phyloP scores from a whole-genome alignment of 1,139 yeast genomes.

The Candida freyschussii region DNA sequence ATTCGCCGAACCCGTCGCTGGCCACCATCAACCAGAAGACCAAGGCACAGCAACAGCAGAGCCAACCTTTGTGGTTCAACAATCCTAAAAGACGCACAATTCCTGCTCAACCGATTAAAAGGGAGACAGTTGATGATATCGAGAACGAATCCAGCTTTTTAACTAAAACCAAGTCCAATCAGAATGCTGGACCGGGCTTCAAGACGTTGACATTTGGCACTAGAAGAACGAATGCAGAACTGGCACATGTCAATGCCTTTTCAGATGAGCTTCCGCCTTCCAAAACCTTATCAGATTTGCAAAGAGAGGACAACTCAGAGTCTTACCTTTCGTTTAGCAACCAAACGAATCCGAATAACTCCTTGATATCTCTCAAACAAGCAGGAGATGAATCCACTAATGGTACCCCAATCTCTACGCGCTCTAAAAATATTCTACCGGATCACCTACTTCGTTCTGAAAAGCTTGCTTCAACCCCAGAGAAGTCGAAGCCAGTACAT shows the following conservation, averaged over 20 bases:
- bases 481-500: conserved; percentile 10
- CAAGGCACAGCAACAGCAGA: conserved; percentile 17
- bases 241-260: conserved; percentile 22
- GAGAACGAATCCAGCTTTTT: conserved; percentile 29
- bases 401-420: conserved; percentile 4
- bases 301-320: conserved; percentile 22
- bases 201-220: conserved; percentile 35
- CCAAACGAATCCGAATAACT: conserved; percentile 3
- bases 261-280: conserved; percentile 26
- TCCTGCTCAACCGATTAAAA: conserved; percentile 45
- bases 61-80: conserved; percentile 47
- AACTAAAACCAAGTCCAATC: conserved; percentile 12
- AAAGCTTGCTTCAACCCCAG: conserved; percentile 20
- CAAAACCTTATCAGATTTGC: conserved; percentile 24
- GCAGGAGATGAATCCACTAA: conserved; percentile 2
- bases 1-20: conserved; percentile 19
- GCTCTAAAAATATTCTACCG: conserved; percentile 8
- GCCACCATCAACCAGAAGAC: conserved; percentile 24
- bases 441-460: conserved; percentile 13
- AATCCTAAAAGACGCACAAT: conserved; percentile 53
- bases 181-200: conserved; percentile 24
- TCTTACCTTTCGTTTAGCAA: conserved; percentile 17
- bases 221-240: conserved; percentile 25
- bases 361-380: conserved; percentile 7
- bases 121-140: conserved; percentile 31